Evolutionary conservation across 805 yeast species (phyloP).

Genomic region (Kazachstania psychrophila): DNA sequence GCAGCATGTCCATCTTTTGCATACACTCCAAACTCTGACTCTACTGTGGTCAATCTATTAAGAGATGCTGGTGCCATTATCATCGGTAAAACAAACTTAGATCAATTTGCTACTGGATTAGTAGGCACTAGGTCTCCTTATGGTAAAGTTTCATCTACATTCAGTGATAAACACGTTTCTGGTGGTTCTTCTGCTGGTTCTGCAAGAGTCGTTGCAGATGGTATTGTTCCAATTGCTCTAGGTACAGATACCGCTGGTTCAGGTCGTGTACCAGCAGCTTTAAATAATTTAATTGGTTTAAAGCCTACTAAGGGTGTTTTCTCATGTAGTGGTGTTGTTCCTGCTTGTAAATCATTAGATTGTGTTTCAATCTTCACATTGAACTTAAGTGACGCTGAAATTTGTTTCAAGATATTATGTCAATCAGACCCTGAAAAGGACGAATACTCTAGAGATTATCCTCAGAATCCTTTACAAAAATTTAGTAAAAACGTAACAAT

Average conservation of each 20-base stretch:
- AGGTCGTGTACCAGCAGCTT: conserved; percentile 93
- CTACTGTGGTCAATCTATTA: conserved; percentile 65
- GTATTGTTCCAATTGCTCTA: conserved; percentile 77
- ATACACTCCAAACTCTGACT: conserved; percentile 60
- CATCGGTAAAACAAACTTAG: conserved; percentile 89
- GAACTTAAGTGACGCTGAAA: conserved; percentile 75
- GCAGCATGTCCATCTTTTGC: conserved; percentile 89
- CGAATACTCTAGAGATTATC: conserved; percentile 73
- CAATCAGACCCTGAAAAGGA: conserved; percentile 57
- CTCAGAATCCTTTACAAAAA: conserved; percentile 50
- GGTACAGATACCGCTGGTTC: conserved; percentile 99
- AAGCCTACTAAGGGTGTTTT: conserved; percentile 88
- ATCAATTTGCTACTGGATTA: conserved; percentile 95
- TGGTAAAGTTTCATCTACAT: conserved; percentile 78
- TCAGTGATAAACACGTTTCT: conserved; percentile 66
- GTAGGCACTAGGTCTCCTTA: conserved; percentile 95
- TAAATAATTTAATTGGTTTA: conserved; percentile 84
- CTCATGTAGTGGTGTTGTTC: conserved; percentile 87
- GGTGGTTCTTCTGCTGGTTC: conserved; percentile 98
- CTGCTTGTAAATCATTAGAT: conserved; percentile 92
- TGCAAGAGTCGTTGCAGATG: conserved; percentile 84
- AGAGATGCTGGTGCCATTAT: conserved; percentile 88
- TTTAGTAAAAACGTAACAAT: conserved; percentile 54
- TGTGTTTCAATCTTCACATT: conserved; percentile 82
- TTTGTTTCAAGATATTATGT: conserved; percentile 61